Conservation (phyloP, 2,329 filamentous ascomycete species). For the Ascochyta pisi region DNA sequence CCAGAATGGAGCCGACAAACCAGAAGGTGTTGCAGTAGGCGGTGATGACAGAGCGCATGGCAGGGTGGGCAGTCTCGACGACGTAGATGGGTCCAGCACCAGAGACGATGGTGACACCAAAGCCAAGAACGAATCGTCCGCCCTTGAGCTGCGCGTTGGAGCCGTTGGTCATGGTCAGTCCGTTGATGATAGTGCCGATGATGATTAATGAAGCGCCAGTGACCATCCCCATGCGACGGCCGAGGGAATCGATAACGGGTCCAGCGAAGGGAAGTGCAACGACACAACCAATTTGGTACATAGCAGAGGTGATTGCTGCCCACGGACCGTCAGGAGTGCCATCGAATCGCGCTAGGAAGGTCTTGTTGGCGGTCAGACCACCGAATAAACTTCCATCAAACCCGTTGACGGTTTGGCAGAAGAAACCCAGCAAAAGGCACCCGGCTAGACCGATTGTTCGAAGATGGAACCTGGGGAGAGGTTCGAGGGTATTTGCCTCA, state of each 20-base stretch:
- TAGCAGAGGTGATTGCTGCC: constrained; percentile 36
- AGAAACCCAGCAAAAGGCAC: too few relatives aligned
- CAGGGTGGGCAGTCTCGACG: constrained; percentile 68
- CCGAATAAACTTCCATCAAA: too few relatives aligned
- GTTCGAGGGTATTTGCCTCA: too few relatives aligned
- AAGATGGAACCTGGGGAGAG: too few relatives aligned
- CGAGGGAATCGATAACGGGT: constrained; percentile 54
- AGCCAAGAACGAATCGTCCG: constrained; percentile 68
- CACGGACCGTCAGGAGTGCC: too few relatives aligned
- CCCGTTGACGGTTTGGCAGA: too few relatives aligned
- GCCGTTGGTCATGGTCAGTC: too few relatives aligned
- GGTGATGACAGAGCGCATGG: constrained; percentile 66
- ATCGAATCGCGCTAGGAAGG: too few relatives aligned
- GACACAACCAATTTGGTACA: constrained; percentile 58
- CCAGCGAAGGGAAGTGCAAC: constrained; percentile 57
- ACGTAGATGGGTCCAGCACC: constrained; percentile 69
- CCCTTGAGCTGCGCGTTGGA: constrained; percentile 62
- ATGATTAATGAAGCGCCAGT: constrained; percentile 51
- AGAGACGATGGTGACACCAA: constrained; percentile 66
- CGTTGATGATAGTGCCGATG: constrained; percentile 57
- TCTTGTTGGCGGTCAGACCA: too few relatives aligned
- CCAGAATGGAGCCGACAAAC: constrained; percentile 50
- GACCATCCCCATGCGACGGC: constrained; percentile 54
- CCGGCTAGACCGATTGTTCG: too few relatives aligned
- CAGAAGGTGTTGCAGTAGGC: constrained; percentile 63